These are phyloP conservation scores for Colletotrichum sp. DNA, from an alignment of 2,329 filamentous ascomycete species.

Conservation along the genomic window DNA sequence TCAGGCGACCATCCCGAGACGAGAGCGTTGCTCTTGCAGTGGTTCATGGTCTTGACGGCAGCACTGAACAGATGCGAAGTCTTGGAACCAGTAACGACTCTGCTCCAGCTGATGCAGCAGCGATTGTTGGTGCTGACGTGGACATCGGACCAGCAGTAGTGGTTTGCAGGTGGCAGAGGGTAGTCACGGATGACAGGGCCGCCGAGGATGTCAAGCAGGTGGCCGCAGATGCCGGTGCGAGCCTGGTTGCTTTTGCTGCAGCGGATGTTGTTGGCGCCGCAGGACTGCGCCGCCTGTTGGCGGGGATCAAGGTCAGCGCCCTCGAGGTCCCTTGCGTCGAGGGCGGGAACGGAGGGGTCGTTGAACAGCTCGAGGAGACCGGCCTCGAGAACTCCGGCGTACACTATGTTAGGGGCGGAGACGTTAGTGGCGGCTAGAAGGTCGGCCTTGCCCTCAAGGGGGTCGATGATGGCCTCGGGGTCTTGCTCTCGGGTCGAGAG, in stretches of 20 bases:
- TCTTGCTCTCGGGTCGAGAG: background rate
- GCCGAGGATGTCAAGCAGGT: background rate
- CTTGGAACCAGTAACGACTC: no score
- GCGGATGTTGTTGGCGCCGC: background rate
- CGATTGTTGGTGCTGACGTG: background rate
- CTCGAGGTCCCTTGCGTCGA: background rate
- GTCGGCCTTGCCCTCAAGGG: background rate
- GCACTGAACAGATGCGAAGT: background rate
- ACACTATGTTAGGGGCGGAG: background rate
- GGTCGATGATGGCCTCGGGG: background rate
- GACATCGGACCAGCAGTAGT: background rate
- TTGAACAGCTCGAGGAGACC: background rate
- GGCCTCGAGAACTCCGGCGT: background rate
- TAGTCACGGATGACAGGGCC: no score
- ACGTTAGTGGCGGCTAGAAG: background rate
- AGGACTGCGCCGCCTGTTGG: no score
- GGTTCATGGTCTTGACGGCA: background rate
- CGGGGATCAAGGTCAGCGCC: accelerated
- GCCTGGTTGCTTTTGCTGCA: accelerated
- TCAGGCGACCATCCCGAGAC: background rate
- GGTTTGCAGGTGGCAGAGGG: no score
- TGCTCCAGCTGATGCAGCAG: background rate
- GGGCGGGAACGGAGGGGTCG: background rate
- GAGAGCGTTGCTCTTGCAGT: accelerated
- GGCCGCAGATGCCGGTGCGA: background rate